These are phyloP conservation scores for Scheffersomyces illinoinensis DNA, from an alignment of 1,139 yeast genomes.

Conservation along the genomic window DNA sequence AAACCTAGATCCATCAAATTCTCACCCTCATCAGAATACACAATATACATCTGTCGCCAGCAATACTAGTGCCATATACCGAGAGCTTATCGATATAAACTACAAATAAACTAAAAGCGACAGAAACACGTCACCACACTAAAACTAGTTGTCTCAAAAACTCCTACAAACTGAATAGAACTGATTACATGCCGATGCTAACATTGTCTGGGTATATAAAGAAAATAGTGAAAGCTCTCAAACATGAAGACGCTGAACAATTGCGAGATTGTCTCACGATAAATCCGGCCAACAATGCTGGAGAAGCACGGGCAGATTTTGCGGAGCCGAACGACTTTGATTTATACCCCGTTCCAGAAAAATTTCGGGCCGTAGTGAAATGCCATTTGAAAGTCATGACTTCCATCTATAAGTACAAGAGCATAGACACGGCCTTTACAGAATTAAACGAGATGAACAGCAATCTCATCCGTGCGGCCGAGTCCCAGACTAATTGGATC, in stretches of 20 bases:
- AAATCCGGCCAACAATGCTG: constrained; percentile 33
- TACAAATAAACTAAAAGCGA: neutral
- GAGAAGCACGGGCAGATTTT: constrained; percentile 27
- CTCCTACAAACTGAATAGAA: neutral
- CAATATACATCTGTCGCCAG: neutral
- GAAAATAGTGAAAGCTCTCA: constrained; percentile 18
- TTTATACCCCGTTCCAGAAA: constrained; percentile 36
- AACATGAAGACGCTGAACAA: constrained; percentile 17
- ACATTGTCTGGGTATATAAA: constrained; percentile 21
- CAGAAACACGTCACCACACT: neutral
- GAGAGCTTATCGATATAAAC: neutral
- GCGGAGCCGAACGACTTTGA: constrained; percentile 44
- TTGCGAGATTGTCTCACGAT: constrained; percentile 32
- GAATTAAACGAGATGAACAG: constrained; percentile 45
- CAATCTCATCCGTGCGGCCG: constrained; percentile 61
- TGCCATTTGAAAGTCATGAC: constrained; percentile 40
- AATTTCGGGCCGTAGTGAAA: constrained; percentile 32
- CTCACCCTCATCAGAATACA: neutral
- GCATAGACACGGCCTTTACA: constrained; percentile 40
- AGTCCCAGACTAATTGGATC: constrained; percentile 66
- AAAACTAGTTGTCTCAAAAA: neutral
- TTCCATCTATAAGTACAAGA: constrained; percentile 36
- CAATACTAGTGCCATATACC: neutral
- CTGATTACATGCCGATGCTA: neutral
- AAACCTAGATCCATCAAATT: neutral